phyloP scores from a whole-genome alignment of 2,329 filamentous ascomycete species.

The Colletotrichum sojae region DNA sequence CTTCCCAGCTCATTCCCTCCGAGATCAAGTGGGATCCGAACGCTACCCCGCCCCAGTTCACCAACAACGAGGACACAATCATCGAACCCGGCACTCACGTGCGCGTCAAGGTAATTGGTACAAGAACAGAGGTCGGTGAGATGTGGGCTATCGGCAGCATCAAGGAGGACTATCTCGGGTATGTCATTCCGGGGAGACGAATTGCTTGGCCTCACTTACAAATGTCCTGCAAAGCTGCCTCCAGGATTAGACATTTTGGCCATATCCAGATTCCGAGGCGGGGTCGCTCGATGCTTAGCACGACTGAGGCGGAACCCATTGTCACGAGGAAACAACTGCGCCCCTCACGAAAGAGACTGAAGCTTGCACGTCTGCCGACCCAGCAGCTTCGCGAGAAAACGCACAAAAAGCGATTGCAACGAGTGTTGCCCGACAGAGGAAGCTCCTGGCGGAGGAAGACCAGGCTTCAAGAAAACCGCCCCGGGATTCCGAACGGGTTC shows the following conservation, averaged over 20 bases:
- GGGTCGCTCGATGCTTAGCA: background rate
- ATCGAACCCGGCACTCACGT: slow-evolving; percentile 96
- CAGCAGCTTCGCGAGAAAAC: background rate
- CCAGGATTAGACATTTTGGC: slow-evolving; percentile 33
- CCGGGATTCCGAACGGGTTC: background rate
- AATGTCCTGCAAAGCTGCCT: slow-evolving; percentile 38
- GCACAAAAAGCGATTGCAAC: background rate
- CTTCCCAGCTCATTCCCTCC: slow-evolving; percentile 83
- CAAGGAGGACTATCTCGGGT: slow-evolving; percentile 85
- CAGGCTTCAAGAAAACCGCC: slow-evolving; percentile 8
- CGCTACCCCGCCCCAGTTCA: slow-evolving; percentile 96
- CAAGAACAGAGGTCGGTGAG: slow-evolving; percentile 91
- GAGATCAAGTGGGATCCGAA: slow-evolving; percentile 97
- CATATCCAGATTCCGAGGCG: background rate
- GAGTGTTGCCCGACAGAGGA: slow-evolving; percentile 13
- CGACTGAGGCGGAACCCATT: background rate
- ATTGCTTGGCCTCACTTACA: slow-evolving; percentile 30
- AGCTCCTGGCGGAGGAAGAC: slow-evolving; percentile 2
- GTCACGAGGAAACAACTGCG: background rate
- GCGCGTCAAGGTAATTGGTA: slow-evolving; percentile 93
- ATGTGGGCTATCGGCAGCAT: slow-evolving; percentile 99
- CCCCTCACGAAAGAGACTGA: background rate
- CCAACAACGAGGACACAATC: slow-evolving; percentile 92
- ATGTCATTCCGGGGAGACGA: slow-evolving; percentile 45
- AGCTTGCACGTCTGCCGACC: background rate